A percentile compares a stretch with the other conserved stretches of the same genome.
Conservation (phyloP, 1,139 yeast genomes). For the Pneumocystis wakefieldiae region DNA sequence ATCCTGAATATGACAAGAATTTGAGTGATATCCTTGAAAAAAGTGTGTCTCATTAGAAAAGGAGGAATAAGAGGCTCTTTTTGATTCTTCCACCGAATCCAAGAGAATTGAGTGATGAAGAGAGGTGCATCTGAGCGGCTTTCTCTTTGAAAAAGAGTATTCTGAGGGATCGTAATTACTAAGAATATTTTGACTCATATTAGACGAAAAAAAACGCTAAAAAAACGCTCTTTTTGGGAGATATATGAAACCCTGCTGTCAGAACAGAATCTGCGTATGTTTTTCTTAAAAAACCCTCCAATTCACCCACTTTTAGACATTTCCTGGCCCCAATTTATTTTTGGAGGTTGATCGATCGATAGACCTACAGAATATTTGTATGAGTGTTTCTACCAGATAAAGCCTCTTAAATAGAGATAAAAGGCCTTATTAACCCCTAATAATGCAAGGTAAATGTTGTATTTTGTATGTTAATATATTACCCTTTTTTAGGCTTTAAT, state of each 20-base stretch:
- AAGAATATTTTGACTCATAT: background rate
- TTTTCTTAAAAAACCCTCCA: too few relatives aligned
- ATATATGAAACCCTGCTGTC: background rate
- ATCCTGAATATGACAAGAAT: background rate
- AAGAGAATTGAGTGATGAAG: background rate
- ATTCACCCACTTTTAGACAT: too few relatives aligned
- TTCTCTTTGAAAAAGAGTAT: background rate
- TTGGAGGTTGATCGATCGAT: too few relatives aligned
- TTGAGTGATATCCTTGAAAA: background rate
- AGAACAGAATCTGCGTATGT: too few relatives aligned
- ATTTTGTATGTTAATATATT: background rate
- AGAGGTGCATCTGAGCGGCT: background rate
- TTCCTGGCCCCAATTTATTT: too few relatives aligned
- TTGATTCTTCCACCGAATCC: background rate
- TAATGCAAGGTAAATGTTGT: background rate
- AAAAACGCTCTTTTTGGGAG: background rate
- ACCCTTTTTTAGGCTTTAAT: background rate
- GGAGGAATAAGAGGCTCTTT: background rate
- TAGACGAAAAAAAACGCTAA: background rate
- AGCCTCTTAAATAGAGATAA: background rate
- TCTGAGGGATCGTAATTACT: background rate
- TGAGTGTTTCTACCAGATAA: too few relatives aligned
- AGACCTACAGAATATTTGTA: too few relatives aligned
- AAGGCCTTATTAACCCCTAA: background rate
- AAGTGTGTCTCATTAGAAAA: background rate